Base-by-base conservation (phyloP, 805 yeast species). In the Debaryomyces maramus region DNA sequence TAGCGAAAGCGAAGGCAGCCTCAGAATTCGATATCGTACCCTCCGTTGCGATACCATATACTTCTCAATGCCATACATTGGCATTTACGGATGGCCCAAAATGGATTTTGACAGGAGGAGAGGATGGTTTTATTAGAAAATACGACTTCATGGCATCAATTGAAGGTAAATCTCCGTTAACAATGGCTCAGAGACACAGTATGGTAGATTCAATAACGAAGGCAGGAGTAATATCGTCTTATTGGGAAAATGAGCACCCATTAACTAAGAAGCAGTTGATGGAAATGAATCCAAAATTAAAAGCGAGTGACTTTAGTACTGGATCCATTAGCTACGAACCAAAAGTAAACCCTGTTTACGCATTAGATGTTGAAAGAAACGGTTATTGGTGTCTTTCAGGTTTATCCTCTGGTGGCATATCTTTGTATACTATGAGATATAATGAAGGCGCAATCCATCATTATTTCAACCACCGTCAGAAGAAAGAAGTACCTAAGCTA, bases 181-280 rank as follows among this genome's bases (percentile, higher is more conserved):
- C 98, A 0, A 86, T 89, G 44, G 88, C 96, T 2, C 99, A 93
- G 60, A 80, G 80, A 53, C 98, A 93, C 60, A 85, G 87, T 35
- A 70, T 89, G 36, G 88, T 88, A 17, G 99, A 93, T 58, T 78
- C 93, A 1, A 78, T 93, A 22, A 76, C 85, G 6, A 83, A 85
- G 54, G 93, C 89, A 0, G 99, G 98, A 5, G 83, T 88, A 4
- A 64, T 90, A 4, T 57, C 75, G 11, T 83, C 93, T 0, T 91
- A 88, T 65, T 93, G 97, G 97, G 98, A 91, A 56, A 93, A 93
- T 61, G 98, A 93, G 64, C 87, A 89, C 53, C 97, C 98, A 0
- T 67, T 79, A 41, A 63, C 71, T 22, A 68, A 67, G 45, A 55
- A 72, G 42, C 70, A 70, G 43, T 55, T 51, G 33, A 56, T 46